Base-by-base conservation (phyloP, 2,329 filamentous ascomycete genomes). In the Monilinia laxa region DNA sequence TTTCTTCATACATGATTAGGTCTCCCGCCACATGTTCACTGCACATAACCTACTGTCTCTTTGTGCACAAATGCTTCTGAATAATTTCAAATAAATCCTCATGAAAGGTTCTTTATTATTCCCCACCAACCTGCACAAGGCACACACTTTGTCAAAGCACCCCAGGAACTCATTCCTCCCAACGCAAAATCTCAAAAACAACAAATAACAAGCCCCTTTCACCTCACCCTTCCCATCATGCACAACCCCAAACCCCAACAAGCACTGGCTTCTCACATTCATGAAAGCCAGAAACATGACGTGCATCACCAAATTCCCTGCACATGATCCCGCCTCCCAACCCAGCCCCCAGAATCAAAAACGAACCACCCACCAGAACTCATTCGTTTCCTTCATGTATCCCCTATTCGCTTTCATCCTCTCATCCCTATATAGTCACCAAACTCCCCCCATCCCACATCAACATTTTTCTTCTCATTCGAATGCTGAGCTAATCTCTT, bases 321-420 rank as follows among this genome's bases (percentile, higher is more conserved):
- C 18, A 47, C 12, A 20, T 7, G 23, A 58, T 28, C 3, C 56
- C 31, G 23, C 56, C 45, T 14, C 18, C 7, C 6, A 18, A 6
- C 31, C 31, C 31, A 6, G 1, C 31, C 7, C 31, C 7, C 18
- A 11, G 25, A 49, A 38, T 18, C 9, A 23, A 60, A 60, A 38
- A 49, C 45, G n/a, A 6, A n/a, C 4, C 40, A 16, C 40, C 12
- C 12, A 2, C 28, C 45, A 51, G 49, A 51, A 60, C 57, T 6
- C 57, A 1, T 2, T 38, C 57, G 45, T 60, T 60, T 60, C 57
- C 23, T 60, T 60, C 57, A 60, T 60, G 42, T 38, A 51, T 25
- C 28, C 20, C 18, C 45, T 35, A 28, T 60, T 60, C 57, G 57
- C 57, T 60, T 60, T 51, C 57, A 60, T 60, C 45, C 18, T 60